Conservation (phyloP, 2,329 filamentous ascomycete genomes). For the Pyrenophora teres region DNA sequence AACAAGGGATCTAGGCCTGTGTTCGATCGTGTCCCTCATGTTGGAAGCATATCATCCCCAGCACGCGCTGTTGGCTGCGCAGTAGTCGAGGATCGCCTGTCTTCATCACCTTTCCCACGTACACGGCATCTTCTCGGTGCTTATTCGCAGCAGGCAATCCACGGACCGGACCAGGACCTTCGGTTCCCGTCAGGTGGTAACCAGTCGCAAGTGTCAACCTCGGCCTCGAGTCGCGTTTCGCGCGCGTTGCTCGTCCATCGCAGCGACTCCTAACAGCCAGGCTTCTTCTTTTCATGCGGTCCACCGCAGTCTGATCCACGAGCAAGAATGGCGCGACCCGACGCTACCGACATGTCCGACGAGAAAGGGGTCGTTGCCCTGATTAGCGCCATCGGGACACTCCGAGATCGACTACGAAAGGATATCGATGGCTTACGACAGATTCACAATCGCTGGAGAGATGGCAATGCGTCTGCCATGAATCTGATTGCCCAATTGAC, state of each 20-base stretch:
- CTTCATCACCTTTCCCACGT: too few species aligned
- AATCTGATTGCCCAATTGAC: conserved; percentile 46
- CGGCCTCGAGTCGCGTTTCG: conserved; percentile 7
- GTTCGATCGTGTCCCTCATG: not conserved
- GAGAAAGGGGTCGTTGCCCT: conserved; percentile 39
- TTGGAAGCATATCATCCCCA: not conserved
- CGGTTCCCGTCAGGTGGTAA: conserved; percentile 7
- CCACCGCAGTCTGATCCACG: conserved; percentile 7
- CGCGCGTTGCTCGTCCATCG: conserved; percentile 7
- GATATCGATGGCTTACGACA: conserved; percentile 41
- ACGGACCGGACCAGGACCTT: conserved; percentile 6
- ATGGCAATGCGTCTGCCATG: conserved; percentile 38
- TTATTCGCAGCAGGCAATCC: conserved; percentile 10
- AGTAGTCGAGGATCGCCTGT: not conserved
- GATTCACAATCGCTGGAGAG: conserved; percentile 43
- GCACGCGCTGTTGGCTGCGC: conserved; percentile 3
- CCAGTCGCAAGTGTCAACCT: conserved; percentile 16
- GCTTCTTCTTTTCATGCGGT: conserved; percentile 2
- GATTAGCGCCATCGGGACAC: conserved; percentile 33
- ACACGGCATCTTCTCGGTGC: conserved; percentile 9
- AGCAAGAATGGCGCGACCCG: conserved; percentile 15
- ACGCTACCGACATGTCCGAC: conserved; percentile 33
- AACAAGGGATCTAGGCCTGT: not conserved
- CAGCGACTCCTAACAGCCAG: conserved; percentile 1
- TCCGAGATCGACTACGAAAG: conserved; percentile 39